phyloP scores from a whole-genome alignment of 2,329 filamentous ascomycete species.

The Neoscytalidium dimidiatum region DNA sequence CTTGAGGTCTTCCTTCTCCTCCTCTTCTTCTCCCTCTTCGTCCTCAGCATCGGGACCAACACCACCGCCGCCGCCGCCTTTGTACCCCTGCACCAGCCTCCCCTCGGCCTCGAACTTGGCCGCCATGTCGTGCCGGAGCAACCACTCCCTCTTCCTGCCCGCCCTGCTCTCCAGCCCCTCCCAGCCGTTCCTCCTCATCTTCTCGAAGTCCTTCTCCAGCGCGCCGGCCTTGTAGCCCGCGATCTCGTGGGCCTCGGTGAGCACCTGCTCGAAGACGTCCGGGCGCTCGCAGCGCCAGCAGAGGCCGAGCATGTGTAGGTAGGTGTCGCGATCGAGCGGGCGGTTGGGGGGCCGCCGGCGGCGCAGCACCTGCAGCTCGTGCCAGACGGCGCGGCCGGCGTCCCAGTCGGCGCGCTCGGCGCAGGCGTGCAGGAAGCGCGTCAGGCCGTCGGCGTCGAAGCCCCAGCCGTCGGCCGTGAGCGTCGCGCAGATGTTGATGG shows the following conservation, averaged over 20 bases:
- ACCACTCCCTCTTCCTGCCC: not conserved
- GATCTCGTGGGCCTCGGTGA: not conserved
- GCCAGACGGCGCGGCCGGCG: slow-evolving; percentile 43
- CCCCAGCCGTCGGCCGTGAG: slow-evolving; percentile 51
- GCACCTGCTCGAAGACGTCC: not conserved
- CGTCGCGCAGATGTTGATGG: slow-evolving; percentile 43
- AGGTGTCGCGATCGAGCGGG: slow-evolving; percentile 2
- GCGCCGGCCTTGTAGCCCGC: not conserved
- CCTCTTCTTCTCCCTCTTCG: not conserved
- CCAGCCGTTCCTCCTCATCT: not conserved
- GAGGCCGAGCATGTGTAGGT: slow-evolving; percentile 18
- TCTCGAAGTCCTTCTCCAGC: slow-evolving; percentile 7
- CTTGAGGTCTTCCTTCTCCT: too few species aligned
- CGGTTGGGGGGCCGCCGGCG: not conserved
- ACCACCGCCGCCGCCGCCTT: not conserved
- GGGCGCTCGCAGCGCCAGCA: slow-evolving; percentile 6
- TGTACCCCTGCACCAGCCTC: not conserved
- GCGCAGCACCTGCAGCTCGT: slow-evolving; percentile 40
- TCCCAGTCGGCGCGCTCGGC: slow-evolving; percentile 40
- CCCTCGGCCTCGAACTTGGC: not conserved
- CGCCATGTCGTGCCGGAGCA: not conserved
- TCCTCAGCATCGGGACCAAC: not conserved
- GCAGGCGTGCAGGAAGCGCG: slow-evolving; percentile 44
- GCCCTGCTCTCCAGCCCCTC: not conserved
- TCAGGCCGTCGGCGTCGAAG: slow-evolving; percentile 41